These are phyloP conservation scores for Penicillium flavigenum DNA, from an alignment of 495 filamentous ascomycete genomes.

Conservation along the genomic window DNA sequence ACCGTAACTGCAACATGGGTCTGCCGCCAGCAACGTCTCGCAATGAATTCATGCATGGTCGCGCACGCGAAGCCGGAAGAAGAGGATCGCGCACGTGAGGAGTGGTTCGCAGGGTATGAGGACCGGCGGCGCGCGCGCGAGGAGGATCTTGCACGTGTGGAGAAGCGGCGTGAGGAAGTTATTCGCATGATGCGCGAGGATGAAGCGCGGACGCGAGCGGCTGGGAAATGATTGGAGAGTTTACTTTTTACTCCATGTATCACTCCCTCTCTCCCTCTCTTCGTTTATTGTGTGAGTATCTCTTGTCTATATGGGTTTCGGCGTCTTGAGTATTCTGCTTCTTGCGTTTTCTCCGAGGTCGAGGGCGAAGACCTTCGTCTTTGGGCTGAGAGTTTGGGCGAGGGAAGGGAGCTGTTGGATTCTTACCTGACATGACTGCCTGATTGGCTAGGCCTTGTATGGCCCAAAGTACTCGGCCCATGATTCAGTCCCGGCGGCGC, in stretches of 20 bases:
- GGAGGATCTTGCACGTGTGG: constrained; percentile 51
- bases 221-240: constrained; percentile 23
- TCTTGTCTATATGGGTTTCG: constrained; percentile 26
- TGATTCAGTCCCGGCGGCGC: not conserved
- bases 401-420: not conserved
- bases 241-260: constrained; percentile 4
- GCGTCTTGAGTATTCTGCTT: constrained; percentile 20
- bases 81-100: constrained; percentile 83
- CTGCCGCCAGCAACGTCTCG: constrained; percentile 71
- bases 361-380: not conserved
- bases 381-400: constrained; percentile 1
- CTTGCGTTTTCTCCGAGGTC: constrained; percentile 11
- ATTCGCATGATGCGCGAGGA: constrained; percentile 57
- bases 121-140: constrained; percentile 64
- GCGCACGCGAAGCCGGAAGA: constrained; percentile 77
- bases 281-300: constrained; percentile 16
- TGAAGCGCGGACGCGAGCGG: constrained; percentile 37
- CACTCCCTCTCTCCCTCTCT: not conserved
- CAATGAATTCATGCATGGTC: constrained; percentile 95
- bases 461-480: not conserved
- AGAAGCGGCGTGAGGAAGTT: constrained; percentile 47
- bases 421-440: not conserved
- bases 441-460: not conserved
- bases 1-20: constrained; percentile 83
- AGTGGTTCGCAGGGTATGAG: constrained; percentile 80